A percentile compares a stretch with the other conserved stretches of the same genome.
Conservation (phyloP, 345 rosid species). For the Balakata baccata region DNA sequence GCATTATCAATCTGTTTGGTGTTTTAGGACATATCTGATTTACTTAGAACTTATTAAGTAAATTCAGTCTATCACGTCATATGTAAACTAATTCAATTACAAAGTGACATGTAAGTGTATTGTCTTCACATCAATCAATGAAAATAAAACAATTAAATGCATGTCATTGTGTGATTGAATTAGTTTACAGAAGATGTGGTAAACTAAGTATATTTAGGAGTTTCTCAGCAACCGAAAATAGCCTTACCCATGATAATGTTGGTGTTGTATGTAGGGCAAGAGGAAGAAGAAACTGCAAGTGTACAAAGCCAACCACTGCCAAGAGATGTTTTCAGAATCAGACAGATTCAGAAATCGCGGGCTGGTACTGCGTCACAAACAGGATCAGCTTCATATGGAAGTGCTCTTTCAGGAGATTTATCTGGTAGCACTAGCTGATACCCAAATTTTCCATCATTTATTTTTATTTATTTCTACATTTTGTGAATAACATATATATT, state of each 20-base stretch:
- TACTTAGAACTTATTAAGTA: no score
- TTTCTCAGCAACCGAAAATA: no score
- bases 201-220: no score
- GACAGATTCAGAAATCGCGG: conserved; percentile 75
- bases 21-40: background rate
- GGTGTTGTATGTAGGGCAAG: conserved; percentile 53
- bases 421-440: conserved; percentile 73
- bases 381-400: conserved; percentile 80
- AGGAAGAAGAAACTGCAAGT: conserved; percentile 58
- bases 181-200: no score
- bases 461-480: background rate
- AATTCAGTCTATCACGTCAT: no score
- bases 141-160: no score
- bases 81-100: no score
- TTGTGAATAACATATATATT: background rate
- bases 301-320: conserved; percentile 83
- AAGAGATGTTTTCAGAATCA: conserved; percentile 64
- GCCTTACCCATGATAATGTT: background rate
- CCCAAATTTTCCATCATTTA: background rate
- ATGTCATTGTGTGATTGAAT: no score
- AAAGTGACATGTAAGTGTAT: no score
- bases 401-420: conserved; percentile 79
- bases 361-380: conserved; percentile 69
- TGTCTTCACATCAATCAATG: no score
- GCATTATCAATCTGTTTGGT: background rate